A percentile compares a stretch with the other conserved stretches of the same genome.
phyloP scores from a whole-genome alignment of 495 filamentous ascomycete species.

The Thozetella sp. region DNA sequence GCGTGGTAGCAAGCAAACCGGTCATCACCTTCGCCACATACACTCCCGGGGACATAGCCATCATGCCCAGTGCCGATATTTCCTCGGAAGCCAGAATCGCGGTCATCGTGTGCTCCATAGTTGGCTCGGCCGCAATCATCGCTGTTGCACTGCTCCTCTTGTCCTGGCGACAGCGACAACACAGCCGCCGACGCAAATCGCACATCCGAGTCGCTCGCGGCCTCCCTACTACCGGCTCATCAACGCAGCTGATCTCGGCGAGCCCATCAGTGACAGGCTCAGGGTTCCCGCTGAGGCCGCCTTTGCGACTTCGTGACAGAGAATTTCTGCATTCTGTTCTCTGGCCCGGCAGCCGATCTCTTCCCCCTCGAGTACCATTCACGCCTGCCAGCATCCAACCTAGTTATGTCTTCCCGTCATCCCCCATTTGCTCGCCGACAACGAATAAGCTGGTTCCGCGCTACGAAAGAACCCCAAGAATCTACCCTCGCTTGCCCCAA shows the following conservation, averaged over 20 bases:
- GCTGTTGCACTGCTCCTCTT: constrained; percentile 27
- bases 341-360: constrained; percentile 24
- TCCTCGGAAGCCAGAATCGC: constrained; percentile 38
- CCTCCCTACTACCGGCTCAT: constrained; percentile 23
- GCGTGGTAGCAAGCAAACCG: too few relatives aligned
- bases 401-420: constrained; percentile 19
- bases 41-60: constrained; percentile 9
- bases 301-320: constrained; percentile 43
- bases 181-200: constrained; percentile 7
- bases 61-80: constrained; percentile 20
- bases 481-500: constrained; percentile 7
- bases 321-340: constrained; percentile 38
- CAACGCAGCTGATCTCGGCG: constrained; percentile 39
- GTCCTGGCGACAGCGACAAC: constrained; percentile 23
- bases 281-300: constrained; percentile 31
- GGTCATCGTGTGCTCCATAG: constrained; percentile 38
- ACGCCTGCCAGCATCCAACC: constrained; percentile 23
- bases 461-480: constrained; percentile 22
- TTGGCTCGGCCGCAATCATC: constrained; percentile 33
- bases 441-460: constrained; percentile 30
- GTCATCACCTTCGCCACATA: neutral
- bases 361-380: constrained; percentile 25
- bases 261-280: constrained; percentile 23
- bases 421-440: constrained; percentile 25
- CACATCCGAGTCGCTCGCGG: constrained; percentile 5